Evolutionary conservation across 2,329 filamentous ascomycete species (phyloP).

Genomic region (Ilyonectria destructans): DNA sequence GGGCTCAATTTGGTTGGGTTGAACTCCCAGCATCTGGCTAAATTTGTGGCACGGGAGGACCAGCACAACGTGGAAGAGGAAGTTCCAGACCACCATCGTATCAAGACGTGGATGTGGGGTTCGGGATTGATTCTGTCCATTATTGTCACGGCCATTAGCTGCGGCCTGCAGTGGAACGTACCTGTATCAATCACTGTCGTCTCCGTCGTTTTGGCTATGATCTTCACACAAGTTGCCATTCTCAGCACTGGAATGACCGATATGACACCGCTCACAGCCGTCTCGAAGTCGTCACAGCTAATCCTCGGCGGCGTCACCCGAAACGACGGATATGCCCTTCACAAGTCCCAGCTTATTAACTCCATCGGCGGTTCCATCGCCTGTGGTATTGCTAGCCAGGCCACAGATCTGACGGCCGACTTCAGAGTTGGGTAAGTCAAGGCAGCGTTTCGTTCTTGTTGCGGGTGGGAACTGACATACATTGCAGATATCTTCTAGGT

Average conservation of each 20-base stretch:
- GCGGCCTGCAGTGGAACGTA: neutral
- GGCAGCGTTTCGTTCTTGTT: neutral
- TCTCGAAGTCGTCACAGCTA: conserved; percentile 77
- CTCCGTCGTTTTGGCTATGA: neutral
- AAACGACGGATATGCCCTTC: conserved; percentile 56
- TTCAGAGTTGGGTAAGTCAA: conserved; percentile 57
- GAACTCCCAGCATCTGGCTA: too few relatives aligned
- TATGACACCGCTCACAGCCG: conserved; percentile 75
- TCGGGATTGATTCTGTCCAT: neutral
- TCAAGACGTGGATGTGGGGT: neutral
- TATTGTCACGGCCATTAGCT: neutral
- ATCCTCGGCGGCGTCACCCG: conserved; percentile 74
- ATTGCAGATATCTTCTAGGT: conserved; percentile 75
- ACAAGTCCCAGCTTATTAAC: conserved; percentile 74
- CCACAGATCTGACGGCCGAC: conserved; percentile 69
- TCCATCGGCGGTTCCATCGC: conserved; percentile 66
- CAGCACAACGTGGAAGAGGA: neutral
- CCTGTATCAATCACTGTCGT: neutral
- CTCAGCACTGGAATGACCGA: conserved; percentile 67
- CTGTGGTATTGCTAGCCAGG: conserved; percentile 66
- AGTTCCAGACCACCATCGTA: neutral
- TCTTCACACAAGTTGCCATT: conserved; percentile 69
- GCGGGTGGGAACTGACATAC: conserved; percentile 33
- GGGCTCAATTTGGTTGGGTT: conserved; percentile 52
- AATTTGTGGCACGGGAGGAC: too few relatives aligned